Conservation (phyloP, 805 yeast species). For the Nakazawaea pomicola region DNA sequence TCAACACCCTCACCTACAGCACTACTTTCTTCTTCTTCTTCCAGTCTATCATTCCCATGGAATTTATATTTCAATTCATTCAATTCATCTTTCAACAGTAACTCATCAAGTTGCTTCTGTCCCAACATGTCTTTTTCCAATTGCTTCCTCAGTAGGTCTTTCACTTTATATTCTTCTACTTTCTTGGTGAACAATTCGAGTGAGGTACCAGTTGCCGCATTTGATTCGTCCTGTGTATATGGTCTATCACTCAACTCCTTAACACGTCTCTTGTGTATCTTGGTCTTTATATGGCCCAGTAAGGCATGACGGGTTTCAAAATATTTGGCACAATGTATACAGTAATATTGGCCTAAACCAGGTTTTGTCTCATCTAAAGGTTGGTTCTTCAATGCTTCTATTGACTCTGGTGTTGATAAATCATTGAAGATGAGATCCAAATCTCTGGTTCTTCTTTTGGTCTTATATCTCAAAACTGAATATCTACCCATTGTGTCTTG, state of each 20-base stretch:
- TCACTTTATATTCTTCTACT: slow-evolving; percentile 52
- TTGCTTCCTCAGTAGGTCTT: slow-evolving; percentile 40
- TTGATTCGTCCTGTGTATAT: slow-evolving; percentile 82
- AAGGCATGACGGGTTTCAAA: slow-evolving; percentile 74
- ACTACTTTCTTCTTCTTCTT: neutral
- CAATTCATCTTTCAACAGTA: slow-evolving; percentile 9
- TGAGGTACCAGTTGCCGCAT: slow-evolving; percentile 84
- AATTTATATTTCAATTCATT: too few species aligned
- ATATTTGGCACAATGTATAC: slow-evolving; percentile 91
- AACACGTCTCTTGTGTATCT: slow-evolving; percentile 83
- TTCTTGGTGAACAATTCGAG: slow-evolving; percentile 59
- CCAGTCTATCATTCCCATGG: too few species aligned
- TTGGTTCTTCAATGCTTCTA: slow-evolving; percentile 67
- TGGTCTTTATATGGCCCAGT: slow-evolving; percentile 66
- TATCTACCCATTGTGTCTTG: slow-evolving; percentile 69
- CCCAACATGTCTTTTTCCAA: slow-evolving; percentile 34
- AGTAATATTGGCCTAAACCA: slow-evolving; percentile 92
- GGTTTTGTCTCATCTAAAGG: slow-evolving; percentile 85
- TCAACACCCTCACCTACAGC: neutral
- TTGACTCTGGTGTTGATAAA: slow-evolving; percentile 57
- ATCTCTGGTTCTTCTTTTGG: slow-evolving; percentile 82
- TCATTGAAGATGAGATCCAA: slow-evolving; percentile 80
- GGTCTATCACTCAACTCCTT: slow-evolving; percentile 74
- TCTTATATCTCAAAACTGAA: slow-evolving; percentile 81
- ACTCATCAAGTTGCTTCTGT: slow-evolving; percentile 6